These are phyloP conservation scores for Phycomyces blakesleeanus DNA, from an alignment of 192 early-diverging fungal genomes.

Conservation along the genomic window DNA sequence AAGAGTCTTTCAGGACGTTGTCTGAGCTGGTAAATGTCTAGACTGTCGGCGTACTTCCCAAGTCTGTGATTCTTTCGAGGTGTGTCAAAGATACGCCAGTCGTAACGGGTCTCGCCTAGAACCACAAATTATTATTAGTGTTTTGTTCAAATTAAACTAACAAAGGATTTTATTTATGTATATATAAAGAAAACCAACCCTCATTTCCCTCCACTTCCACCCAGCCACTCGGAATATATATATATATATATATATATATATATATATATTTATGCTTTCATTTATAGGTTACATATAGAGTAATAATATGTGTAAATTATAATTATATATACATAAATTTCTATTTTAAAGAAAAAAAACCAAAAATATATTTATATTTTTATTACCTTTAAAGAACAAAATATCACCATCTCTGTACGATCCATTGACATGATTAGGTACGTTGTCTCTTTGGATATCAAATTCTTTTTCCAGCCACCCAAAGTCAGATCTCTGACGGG, in stretches of 20 bases:
- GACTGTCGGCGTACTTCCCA: constrained; percentile 24
- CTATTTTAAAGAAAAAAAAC: too few relatives aligned
- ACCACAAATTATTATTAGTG: neutral
- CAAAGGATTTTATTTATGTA: too few relatives aligned
- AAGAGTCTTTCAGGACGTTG: constrained; percentile 21
- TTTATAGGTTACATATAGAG: too few relatives aligned
- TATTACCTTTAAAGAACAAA: constrained; percentile 27
- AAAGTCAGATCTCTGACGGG: constrained; percentile 21
- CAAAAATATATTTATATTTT: too few relatives aligned
- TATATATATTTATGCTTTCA: too few relatives aligned
- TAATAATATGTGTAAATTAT: too few relatives aligned
- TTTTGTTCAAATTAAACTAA: constrained; percentile 7
- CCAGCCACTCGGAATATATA: too few relatives aligned
- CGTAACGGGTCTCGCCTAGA: constrained; percentile 30
- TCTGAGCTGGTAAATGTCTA: constrained; percentile 26
- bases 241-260: too few relatives aligned
- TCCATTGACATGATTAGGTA: constrained; percentile 6
- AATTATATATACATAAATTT: too few relatives aligned
- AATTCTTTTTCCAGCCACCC: constrained; percentile 25
- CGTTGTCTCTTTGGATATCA: constrained; percentile 16
- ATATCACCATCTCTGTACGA: constrained; percentile 34
- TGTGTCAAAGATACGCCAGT: constrained; percentile 35
- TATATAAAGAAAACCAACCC: too few relatives aligned
- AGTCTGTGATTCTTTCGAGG: constrained; percentile 10
- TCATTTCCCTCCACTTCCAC: too few relatives aligned